A percentile compares a stretch with the other conserved stretches of the same genome.
Evolutionary conservation across 2,329 filamentous ascomycete genomes (phyloP).

Genomic region (Penicillium sp.): DNA sequence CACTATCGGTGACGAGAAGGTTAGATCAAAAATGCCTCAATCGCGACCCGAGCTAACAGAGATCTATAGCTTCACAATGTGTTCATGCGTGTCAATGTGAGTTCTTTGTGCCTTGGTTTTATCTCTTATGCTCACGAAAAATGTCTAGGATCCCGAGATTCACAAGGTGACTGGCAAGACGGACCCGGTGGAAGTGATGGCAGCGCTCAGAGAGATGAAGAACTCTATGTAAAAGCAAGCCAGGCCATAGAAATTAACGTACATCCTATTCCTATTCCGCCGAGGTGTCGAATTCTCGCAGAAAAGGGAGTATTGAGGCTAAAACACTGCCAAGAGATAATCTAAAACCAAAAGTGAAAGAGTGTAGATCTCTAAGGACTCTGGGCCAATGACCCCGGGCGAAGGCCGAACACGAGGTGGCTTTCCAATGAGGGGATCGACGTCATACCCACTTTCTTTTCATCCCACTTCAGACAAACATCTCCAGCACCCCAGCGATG

Average conservation of each 20-base stretch:
- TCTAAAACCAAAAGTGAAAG: background rate
- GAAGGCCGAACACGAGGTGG: background rate
- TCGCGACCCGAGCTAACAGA: background rate
- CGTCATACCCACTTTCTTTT: constrained; percentile 30
- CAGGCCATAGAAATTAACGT: background rate
- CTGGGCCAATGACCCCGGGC: background rate
- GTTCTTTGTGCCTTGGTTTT: constrained; percentile 27
- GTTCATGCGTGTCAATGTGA: constrained; percentile 85
- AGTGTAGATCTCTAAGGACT: background rate
- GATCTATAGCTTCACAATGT: constrained; percentile 79
- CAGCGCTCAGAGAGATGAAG: constrained; percentile 85
- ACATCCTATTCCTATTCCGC: background rate
- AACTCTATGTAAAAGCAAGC: constrained; percentile 41
- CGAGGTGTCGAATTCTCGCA: background rate
- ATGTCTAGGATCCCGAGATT: constrained; percentile 70
- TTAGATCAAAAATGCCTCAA: constrained; percentile 37
- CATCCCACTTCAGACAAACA: constrained; percentile 3
- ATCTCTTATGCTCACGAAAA: constrained; percentile 11
- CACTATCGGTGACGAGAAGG: constrained; percentile 97
- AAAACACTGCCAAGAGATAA: constrained; percentile 3
- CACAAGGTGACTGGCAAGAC: constrained; percentile 82
- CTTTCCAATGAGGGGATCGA: constrained; percentile 14
- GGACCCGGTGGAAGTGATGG: constrained; percentile 81
- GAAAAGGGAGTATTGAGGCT: background rate
- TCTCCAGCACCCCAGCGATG: constrained; percentile 16